Base-by-base conservation (phyloP, 192 early-diverging fungal genomes). In the Polychytrium aggregatum region DNA sequence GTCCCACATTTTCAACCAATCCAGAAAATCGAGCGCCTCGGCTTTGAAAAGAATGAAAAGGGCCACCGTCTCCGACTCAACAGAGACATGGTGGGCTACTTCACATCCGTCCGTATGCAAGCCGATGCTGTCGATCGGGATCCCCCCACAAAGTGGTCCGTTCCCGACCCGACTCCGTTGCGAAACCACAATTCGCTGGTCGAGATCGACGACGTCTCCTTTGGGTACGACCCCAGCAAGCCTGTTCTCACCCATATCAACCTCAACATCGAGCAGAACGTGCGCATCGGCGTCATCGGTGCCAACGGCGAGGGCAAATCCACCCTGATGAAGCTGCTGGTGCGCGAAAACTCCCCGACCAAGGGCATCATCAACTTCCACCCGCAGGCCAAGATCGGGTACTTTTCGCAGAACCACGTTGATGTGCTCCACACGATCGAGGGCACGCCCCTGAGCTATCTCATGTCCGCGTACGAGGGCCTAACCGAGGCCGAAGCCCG, bases 341-440 rank as follows among this genome's bases (percentile, higher is more conserved):
- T 78, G 13, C 82, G 84, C 8, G 65, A 70, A 3, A 55, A 76
- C 0, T 35, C 58, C 0, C 86, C 84, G 6, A 79, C 73, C 3
- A 56, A 51, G 5, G 92, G 92, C 13, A 50, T 59, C 0, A 65
- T 93, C 22, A 66, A 74, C 24, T 60, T 62, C 7, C 80, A 84
- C 47, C 68, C 82, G 6, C 48, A 76, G 29, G 59, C 82, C 45
- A 74, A 75, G 37, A 71, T 90, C 26, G 90, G 85, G 3, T 87
- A 88, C 50, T 84, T 88, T 59, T 68, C 83, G n/a, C 92, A 96
- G 57, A 73, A 88, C 52, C 71, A 82, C 50, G 81, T 89, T 6
- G 82, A 88, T 57, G 72, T 78, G 41, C 62, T 88, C 24, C 66
- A 68, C 21, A 36, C 31, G 25, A 28, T 56, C 75, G 10, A 53